These are phyloP conservation scores for Tolypocladium ophioglossoides DNA, from an alignment of 2,329 filamentous ascomycete genomes.

Conservation along the genomic window DNA sequence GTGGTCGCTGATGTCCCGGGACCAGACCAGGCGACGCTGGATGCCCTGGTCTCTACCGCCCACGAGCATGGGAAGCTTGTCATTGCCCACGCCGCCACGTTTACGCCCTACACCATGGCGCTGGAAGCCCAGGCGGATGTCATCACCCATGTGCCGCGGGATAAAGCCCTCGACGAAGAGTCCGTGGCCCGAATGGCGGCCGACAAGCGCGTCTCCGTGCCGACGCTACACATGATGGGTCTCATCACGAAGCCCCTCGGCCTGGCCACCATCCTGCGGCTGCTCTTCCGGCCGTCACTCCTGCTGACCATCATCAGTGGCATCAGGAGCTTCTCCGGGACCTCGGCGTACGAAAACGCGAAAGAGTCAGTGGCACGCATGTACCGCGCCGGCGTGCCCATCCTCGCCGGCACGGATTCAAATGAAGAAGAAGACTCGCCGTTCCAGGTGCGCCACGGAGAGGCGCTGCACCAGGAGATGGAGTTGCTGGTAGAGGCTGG, in stretches of 20 bases:
- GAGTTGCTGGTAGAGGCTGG: constrained; percentile 10
- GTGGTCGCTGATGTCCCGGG: constrained; percentile 10
- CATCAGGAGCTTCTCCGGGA: neutral
- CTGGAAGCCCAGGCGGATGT: constrained; percentile 15
- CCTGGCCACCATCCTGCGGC: neutral
- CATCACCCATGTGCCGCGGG: constrained; percentile 16
- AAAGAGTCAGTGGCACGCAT: constrained; percentile 8
- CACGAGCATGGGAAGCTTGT: constrained; percentile 11
- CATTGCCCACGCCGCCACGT: constrained; percentile 14
- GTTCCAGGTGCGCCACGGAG: constrained; percentile 7
- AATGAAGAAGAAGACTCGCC: constrained; percentile 6
- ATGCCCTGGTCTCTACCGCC: constrained; percentile 11
- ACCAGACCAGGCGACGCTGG: constrained; percentile 11
- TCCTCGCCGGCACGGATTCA: constrained; percentile 20
- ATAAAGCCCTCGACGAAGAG: constrained; percentile 10
- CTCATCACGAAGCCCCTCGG: neutral
- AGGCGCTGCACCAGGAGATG: constrained; percentile 11
- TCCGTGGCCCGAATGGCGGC: constrained; percentile 8
- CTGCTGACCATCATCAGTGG: neutral
- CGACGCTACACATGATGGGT: constrained; percentile 10
- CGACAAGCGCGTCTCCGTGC: constrained; percentile 12
- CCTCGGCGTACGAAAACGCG: neutral
- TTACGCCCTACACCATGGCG: constrained; percentile 12
- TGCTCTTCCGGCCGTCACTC: constrained; percentile 11
- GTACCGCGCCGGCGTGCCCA: constrained; percentile 15